These are phyloP conservation scores for Nitzschia inconspicua DNA, from an alignment of 108 stramenopile genomes.

Conservation along the genomic window DNA sequence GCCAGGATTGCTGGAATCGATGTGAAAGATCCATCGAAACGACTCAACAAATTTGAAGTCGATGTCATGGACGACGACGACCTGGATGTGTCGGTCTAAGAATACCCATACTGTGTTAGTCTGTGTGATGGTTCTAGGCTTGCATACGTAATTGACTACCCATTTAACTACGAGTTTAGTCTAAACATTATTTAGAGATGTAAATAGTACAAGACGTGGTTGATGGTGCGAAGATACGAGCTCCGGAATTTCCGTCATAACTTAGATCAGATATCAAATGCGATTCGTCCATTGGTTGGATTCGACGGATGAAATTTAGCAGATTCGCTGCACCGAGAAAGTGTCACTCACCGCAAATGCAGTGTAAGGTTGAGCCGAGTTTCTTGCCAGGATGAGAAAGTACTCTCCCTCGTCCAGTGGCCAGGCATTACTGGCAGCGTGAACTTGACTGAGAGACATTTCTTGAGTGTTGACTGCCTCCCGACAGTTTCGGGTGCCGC, in stretches of 20 bases:
- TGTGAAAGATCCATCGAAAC: conserved; percentile 33
- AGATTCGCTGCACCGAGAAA: neutral
- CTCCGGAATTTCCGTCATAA: no score
- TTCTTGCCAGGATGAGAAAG: conserved; percentile 19
- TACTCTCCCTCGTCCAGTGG: conserved; percentile 13
- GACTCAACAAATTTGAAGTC: conserved; percentile 36
- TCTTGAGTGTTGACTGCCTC: neutral
- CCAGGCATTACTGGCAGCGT: conserved; percentile 4
- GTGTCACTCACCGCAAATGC: neutral
- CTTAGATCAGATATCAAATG: no score
- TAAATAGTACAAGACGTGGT: no score
- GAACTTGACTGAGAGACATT: conserved; percentile 4
- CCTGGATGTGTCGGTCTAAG: conserved; percentile 35
- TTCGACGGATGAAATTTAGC: no score
- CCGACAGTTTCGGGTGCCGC: conserved; percentile 29
- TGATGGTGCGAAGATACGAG: no score
- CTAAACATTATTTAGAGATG: no score
- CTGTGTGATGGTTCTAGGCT: no score
- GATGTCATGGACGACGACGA: conserved; percentile 33
- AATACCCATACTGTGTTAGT: no score
- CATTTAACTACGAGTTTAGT: no score
- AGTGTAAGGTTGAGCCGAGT: conserved; percentile 13
- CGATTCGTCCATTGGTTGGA: no score
- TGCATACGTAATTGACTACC: no score
- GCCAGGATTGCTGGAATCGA: conserved; percentile 44